These are phyloP conservation scores for Ambispora gerdemannii DNA, from an alignment of 192 early-diverging fungal species.

Conservation along the genomic window DNA sequence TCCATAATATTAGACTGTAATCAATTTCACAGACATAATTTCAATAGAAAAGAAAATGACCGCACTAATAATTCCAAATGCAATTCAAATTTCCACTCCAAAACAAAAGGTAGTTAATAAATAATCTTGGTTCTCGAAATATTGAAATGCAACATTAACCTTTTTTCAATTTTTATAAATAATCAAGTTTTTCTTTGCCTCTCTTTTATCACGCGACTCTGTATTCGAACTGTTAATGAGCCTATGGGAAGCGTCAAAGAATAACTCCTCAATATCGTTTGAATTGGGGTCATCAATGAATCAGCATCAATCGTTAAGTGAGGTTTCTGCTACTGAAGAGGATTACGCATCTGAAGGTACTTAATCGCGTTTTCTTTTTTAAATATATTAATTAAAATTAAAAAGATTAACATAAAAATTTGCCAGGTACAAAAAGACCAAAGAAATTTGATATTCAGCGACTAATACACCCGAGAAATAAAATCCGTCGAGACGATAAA, in stretches of 20 bases:
- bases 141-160: neutral
- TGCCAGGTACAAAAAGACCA: neutral
- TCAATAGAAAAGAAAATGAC: slow-evolving; percentile 84
- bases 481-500: neutral
- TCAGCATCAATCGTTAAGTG: neutral
- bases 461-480: neutral
- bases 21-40: slow-evolving; percentile 75
- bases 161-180: neutral
- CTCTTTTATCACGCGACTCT: slow-evolving; percentile 82
- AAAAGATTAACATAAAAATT: neutral
- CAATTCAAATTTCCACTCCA: slow-evolving; percentile 70
- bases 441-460: neutral
- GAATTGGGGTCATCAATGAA: neutral
- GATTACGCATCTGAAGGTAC: slow-evolving; percentile 1
- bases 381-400: neutral
- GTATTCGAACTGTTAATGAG: slow-evolving; percentile 68
- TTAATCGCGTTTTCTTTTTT: slow-evolving; percentile 15
- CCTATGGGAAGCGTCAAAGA: slow-evolving; percentile 53
- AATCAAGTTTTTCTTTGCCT: slow-evolving; percentile 83
- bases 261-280: slow-evolving; percentile 24
- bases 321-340: slow-evolving; percentile 10
- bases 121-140: neutral
- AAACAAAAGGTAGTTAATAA: slow-evolving; percentile 50
- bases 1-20: slow-evolving; percentile 48
- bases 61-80: slow-evolving; percentile 84